These are phyloP conservation scores for Colletotrichum destructivum DNA, from an alignment of 2,329 filamentous ascomycete species.

Conservation along the genomic window DNA sequence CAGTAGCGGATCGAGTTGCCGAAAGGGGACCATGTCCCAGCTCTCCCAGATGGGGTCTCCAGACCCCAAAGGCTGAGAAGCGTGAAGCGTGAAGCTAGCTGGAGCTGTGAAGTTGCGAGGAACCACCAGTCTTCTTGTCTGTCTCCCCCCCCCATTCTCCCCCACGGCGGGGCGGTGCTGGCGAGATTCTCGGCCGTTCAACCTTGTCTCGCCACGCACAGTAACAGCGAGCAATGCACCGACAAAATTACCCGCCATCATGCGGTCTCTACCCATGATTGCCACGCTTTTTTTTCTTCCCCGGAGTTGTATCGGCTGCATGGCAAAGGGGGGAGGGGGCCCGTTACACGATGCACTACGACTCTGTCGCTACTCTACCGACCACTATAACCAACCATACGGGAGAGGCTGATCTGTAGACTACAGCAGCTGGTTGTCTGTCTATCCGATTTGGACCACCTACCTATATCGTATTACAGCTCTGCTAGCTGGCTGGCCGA, in stretches of 20 bases:
- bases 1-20: background rate
- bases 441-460: background rate
- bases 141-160: background rate
- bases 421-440: background rate
- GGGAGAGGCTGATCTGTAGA: no score
- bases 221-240: slow-evolving; percentile 41
- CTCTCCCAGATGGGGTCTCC: slow-evolving; percentile 11
- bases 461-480: background rate
- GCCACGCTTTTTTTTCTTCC: background rate
- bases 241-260: slow-evolving; percentile 37
- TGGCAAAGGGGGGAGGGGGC: background rate
- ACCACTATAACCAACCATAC: no score
- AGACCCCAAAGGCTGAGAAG: no score
- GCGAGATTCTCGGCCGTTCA: slow-evolving; percentile 36
- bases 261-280: slow-evolving; percentile 10
- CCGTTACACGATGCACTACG: background rate
- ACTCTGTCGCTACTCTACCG: background rate
- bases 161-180: slow-evolving; percentile 21
- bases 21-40: background rate
- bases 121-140: no score
- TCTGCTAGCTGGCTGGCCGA: background rate
- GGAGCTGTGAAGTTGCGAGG: background rate
- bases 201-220: slow-evolving; percentile 27
- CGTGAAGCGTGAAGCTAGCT: no score
- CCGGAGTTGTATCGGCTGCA: background rate